Evolutionary conservation across 257 asterid genomes (phyloP).

Genomic region (Schizonepeta tenuifolia): DNA sequence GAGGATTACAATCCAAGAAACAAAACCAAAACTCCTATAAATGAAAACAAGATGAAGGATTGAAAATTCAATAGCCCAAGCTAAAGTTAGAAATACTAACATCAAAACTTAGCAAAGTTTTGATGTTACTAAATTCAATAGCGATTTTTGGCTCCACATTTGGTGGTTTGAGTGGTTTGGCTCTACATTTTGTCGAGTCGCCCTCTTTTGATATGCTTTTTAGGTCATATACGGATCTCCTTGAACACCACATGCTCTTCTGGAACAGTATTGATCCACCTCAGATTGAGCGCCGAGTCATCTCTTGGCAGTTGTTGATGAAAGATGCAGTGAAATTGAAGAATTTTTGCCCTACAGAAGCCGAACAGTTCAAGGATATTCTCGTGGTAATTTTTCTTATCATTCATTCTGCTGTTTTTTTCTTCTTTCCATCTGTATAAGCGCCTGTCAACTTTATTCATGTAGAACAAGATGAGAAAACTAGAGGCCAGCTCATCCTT

Average conservation of each 20-base stretch:
- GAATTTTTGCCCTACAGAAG: slow-evolving; percentile 60
- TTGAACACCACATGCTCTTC: slow-evolving; percentile 76
- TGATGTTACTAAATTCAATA: too few relatives aligned
- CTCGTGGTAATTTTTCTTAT: slow-evolving; percentile 26
- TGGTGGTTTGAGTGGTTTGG: too few relatives aligned
- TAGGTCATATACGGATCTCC: slow-evolving; percentile 54
- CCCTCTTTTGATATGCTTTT: slow-evolving; percentile 62
- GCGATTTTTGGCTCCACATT: too few relatives aligned
- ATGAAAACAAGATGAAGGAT: too few relatives aligned
- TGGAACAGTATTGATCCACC: slow-evolving; percentile 63
- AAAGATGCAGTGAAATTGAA: slow-evolving; percentile 55
- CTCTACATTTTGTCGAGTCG: slow-evolving; percentile 57
- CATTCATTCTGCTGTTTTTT: slow-evolving; percentile 4
- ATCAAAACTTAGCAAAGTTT: too few relatives aligned
- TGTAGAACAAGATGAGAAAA: slow-evolving; percentile 54
- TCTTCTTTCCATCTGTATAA: not conserved
- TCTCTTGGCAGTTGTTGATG: slow-evolving; percentile 64
- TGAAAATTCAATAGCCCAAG: too few relatives aligned
- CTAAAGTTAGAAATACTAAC: too few relatives aligned
- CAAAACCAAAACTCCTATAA: too few relatives aligned
- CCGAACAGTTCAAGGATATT: slow-evolving; percentile 60
- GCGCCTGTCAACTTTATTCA: slow-evolving; percentile 27
- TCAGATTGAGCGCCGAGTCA: slow-evolving; percentile 47
- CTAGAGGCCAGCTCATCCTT: slow-evolving; percentile 45
- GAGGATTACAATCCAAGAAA: too few relatives aligned